Evolutionary conservation across 768 basidiomycete genomes (phyloP), one percentile per base, ranked within the genome.

Genomic region (Brasilioporus rufonigricans): DNA sequence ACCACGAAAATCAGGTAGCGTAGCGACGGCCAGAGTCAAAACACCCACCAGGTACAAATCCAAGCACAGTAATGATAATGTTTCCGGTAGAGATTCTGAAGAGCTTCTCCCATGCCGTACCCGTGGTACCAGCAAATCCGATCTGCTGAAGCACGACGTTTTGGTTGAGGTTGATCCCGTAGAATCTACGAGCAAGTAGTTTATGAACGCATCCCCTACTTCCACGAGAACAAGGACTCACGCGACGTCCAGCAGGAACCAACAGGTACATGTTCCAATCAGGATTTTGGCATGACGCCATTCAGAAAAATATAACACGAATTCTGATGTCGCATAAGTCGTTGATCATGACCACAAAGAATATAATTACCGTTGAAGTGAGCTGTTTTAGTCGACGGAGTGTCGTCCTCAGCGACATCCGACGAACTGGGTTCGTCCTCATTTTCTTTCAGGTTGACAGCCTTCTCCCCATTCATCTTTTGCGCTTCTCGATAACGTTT

Each of bases 201-300:
- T 21, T 16, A 21, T 50, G 26, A 48, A 11, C 16, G 1, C 8
- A 5, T 23, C 52, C 9, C 16, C n/a, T 4, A n/a, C 18, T 13
- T 19, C 9, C 18, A 39, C 2, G 2, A 24, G 24, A 52, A 45
- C 0, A 35, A 48, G 50, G 13, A 53, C 55, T 53, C 61, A 86
- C 80, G 87, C 84, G 31, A 90, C 78, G 60, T 90, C 89, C 32
- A 90, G 76, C 23, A 91, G 64, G 74, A 91, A 89, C 90, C 90
- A 91, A 58, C 81, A 85, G 40, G 67, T 29, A 52, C 78, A 80
- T 0, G 89, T 91, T 12, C 84, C 89, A 43, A 91, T 73, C 13
- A 92, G 73, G 21, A 84, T 67, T 62, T 85, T 87, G 4, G 76
- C 73, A 52, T 91, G 86, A 7, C 80, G 73, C 87, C 86, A 89